Evolutionary conservation across 768 basidiomycete genomes (phyloP).

Genomic region (Xerocomellus chrysenteron): DNA sequence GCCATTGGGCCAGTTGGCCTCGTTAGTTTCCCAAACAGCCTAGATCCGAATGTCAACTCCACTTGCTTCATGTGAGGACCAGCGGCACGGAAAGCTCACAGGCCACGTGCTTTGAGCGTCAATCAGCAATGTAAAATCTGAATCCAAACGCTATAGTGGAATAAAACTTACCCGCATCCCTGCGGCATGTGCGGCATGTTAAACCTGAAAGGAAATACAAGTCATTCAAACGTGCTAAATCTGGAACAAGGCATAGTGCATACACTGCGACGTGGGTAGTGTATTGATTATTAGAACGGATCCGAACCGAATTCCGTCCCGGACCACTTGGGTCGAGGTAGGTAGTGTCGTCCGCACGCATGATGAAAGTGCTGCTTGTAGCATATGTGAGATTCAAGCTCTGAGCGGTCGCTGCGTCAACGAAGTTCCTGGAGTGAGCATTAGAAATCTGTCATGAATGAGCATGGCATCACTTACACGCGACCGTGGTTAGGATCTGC

Average conservation of each 20-base stretch:
- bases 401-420: conserved; percentile 28
- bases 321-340: conserved; percentile 27
- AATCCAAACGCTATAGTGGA: neutral
- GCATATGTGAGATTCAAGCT: conserved; percentile 29
- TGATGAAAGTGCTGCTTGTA: conserved; percentile 28
- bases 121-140: neutral
- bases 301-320: conserved; percentile 39
- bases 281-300: conserved; percentile 31
- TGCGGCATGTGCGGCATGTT: conserved; percentile 38
- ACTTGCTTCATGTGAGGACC: conserved; percentile 3
- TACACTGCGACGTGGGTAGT: conserved; percentile 36
- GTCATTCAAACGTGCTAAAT: neutral
- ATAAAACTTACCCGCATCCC: conserved; percentile 32
- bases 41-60: conserved; percentile 9
- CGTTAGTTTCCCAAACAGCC: conserved; percentile 32
- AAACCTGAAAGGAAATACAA: conserved; percentile 20
- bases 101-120: conserved; percentile 35
- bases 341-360: conserved; percentile 38
- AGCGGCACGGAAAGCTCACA: conserved; percentile 15
- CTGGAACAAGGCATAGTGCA: neutral
- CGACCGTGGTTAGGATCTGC: conserved; percentile 38
- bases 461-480: conserved; percentile 26
- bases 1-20: conserved; percentile 24
- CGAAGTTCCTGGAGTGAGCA: conserved; percentile 32
- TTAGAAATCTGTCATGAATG: neutral